Percentiles rank a stretch among this genome's conserved stretches.
phyloP scores from a whole-genome alignment of 2,329 filamentous ascomycete species.

The Biscogniauxia mediterranea region DNA sequence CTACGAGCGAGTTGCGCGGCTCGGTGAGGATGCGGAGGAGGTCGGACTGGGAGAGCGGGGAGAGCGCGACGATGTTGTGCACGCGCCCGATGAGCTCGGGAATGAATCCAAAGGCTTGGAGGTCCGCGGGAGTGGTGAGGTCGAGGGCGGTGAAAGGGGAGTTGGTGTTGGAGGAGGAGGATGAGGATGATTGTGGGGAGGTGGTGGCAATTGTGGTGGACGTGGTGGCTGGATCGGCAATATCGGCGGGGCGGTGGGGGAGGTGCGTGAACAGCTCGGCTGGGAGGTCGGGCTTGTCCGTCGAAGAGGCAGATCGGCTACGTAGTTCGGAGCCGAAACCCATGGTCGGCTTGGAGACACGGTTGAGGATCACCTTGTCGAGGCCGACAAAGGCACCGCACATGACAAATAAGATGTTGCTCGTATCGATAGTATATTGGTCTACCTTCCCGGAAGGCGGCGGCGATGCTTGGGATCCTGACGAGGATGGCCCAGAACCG shows the following conservation, averaged over 20 bases:
- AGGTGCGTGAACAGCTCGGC: constrained; percentile 58
- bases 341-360: constrained; percentile 82
- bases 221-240: constrained; percentile 27
- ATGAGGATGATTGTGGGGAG: no score
- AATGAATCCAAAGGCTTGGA: constrained; percentile 87
- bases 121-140: constrained; percentile 69
- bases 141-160: constrained; percentile 58
- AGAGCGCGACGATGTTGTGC: constrained; percentile 83
- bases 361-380: constrained; percentile 80
- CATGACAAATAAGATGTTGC: constrained; percentile 96
- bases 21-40: constrained; percentile 89
- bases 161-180: constrained; percentile 24
- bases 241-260: constrained; percentile 48
- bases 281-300: constrained; percentile 59
- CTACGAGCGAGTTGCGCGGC: constrained; percentile 81
- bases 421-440: constrained; percentile 79
- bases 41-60: constrained; percentile 64
- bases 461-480: constrained; percentile 42
- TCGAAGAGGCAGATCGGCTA: constrained; percentile 48
- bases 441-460: constrained; percentile 51
- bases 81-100: constrained; percentile 95
- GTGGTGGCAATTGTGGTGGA: no score
- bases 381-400: constrained; percentile 93
- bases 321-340: constrained; percentile 87
- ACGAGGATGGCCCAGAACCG: constrained; percentile 43